Base-by-base conservation (phyloP, 495 filamentous ascomycete species). In the Talaromyces ruber region DNA sequence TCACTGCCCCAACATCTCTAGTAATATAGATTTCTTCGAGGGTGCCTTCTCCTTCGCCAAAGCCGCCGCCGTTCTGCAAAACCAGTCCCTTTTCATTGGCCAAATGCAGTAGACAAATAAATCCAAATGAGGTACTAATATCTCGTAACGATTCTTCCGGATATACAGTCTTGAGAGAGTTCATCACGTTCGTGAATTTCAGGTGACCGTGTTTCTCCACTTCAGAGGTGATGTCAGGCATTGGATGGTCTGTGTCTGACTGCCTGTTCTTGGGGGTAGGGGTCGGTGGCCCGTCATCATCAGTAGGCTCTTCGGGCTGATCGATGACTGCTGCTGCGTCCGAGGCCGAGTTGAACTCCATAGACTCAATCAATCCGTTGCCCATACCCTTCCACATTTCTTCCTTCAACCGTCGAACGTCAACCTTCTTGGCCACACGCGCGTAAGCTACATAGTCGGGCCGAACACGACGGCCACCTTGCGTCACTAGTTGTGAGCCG, bases 361-460 rank as follows among this genome's bases (percentile, higher is more conserved):
- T 71, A 9, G 74, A 63, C 25, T 73, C 68, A 26, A 80, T 73
- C 26, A 80, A 65, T 11, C 72, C 73, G 39, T 78, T 73, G 21
- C 86, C 88, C 73, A 97, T 90, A 6, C 91, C 90, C 72, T 82
- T 88, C 95, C 95, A 99, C 69, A 99, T 86, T 71, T 99, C 92
- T 71, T 93, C 89, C 77, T 99, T 99, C 67, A 99, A 76, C 70
- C 92, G 79, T 56, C 93, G 81, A 0, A 98, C 92, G 69, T 99
- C 95, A n/a, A 99, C 95, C 79, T 98, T 99, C 83, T 97, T 99
- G 14, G 95, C 95, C 25, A 95, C 88, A 28, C 92, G 82, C 18
- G 95, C 95, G 71, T 97, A 99, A 70, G 96, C 90, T 29, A 99
- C 91, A 63, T 99, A 98, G 71, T 98, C 94, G 0, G 94, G 95